These are phyloP conservation scores for Candida sanyiensis DNA, from an alignment of 805 yeast species.

Conservation along the genomic window DNA sequence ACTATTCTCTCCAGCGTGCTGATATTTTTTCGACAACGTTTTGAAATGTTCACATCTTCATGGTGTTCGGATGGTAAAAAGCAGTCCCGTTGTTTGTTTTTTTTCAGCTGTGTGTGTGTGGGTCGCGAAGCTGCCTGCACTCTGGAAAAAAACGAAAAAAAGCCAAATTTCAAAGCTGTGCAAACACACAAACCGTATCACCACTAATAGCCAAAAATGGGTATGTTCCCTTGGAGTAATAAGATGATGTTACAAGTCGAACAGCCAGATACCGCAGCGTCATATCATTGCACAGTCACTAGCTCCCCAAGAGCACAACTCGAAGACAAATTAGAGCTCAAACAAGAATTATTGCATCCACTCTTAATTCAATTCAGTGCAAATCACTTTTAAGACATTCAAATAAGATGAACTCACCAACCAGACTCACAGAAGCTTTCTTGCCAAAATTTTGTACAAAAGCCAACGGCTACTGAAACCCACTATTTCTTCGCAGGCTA, in stretches of 20 bases:
- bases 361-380: too few relatives aligned
- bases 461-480: too few relatives aligned
- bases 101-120: background rate
- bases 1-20: background rate
- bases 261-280: background rate
- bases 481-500: too few relatives aligned
- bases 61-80: slow-evolving; percentile 3
- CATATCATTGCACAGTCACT: too few relatives aligned
- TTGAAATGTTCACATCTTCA: background rate
- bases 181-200: slow-evolving; percentile 10
- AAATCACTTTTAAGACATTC: too few relatives aligned
- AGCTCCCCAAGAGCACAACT: background rate
- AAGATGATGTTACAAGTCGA: slow-evolving; percentile 1
- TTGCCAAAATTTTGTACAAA: too few relatives aligned
- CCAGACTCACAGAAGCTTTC: too few relatives aligned
- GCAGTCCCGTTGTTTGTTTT: background rate
- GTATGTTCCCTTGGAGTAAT: slow-evolving; percentile 18
- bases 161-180: slow-evolving; percentile 9
- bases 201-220: slow-evolving; percentile 28
- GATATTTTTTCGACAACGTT: background rate
- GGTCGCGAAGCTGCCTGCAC: background rate
- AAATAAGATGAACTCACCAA: too few relatives aligned
- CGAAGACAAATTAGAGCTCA: background rate
- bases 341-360: background rate
- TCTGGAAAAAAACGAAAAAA: slow-evolving; percentile 6